These are phyloP conservation scores for Diaporthe australafricana DNA, from an alignment of 2,329 filamentous ascomycete genomes.

Conservation along the genomic window DNA sequence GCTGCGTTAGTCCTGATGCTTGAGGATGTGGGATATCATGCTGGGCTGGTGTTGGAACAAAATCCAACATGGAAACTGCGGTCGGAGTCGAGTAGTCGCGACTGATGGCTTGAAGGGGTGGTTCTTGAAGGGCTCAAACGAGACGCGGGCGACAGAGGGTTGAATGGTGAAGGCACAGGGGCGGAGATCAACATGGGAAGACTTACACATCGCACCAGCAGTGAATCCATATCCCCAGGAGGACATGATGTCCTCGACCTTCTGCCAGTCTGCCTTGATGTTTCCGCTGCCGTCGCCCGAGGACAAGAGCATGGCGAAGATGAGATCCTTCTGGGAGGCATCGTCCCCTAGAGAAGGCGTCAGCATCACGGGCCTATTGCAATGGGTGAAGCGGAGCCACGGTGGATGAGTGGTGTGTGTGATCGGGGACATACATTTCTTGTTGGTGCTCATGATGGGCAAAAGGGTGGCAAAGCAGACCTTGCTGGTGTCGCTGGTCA, in stretches of 20 bases:
- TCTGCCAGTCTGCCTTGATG: conserved; percentile 30
- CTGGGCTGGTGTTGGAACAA: neutral
- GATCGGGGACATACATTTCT: neutral
- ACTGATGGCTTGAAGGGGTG: neutral
- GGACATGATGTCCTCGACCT: conserved; percentile 29
- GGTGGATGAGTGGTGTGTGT: neutral
- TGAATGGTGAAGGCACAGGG: neutral
- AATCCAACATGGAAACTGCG: neutral
- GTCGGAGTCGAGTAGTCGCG: neutral
- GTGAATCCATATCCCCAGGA: conserved; percentile 33
- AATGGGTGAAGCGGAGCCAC: neutral
- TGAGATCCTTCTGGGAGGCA: conserved; percentile 33
- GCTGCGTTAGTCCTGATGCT: neutral
- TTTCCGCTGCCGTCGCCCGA: conserved; percentile 27
- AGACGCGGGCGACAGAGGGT: neutral
- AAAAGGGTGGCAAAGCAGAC: neutral
- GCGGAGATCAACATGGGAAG: neutral
- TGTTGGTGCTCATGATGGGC: neutral
- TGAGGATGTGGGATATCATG: neutral
- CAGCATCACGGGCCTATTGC: neutral
- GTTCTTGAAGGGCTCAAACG: neutral
- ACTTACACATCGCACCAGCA: conserved; percentile 36
- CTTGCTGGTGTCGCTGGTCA: neutral
- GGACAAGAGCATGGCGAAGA: conserved; percentile 33
- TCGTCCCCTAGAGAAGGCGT: conserved; percentile 26